A percentile compares a stretch with the other conserved stretches of the same genome.
Conservation (phyloP, 192 early-diverging fungal genomes). For the Entomortierella lignicola region DNA sequence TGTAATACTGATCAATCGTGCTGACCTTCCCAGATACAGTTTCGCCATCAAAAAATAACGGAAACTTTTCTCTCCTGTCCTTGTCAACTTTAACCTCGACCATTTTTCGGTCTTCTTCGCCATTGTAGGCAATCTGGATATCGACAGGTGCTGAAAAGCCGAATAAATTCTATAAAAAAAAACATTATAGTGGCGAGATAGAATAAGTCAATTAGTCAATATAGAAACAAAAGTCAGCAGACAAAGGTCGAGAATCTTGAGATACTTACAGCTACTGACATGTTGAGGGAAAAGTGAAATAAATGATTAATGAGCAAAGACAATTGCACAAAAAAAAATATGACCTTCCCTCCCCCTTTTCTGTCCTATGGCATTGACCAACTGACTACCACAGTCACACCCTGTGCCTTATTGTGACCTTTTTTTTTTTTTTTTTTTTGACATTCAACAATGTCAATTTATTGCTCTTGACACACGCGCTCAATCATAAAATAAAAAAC, state of each 20-base stretch:
- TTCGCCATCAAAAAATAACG: conserved; percentile 98
- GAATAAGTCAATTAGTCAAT: too few species aligned
- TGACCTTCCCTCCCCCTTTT: background rate
- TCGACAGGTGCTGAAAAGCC: conserved; percentile 89
- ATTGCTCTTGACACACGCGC: too few species aligned
- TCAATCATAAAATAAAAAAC: too few species aligned
- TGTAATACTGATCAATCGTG: background rate
- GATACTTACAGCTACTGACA: conserved; percentile 31
- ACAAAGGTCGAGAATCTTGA: too few species aligned
- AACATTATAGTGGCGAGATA: too few species aligned
- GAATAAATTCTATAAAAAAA: conserved; percentile 67
- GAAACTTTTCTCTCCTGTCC: conserved; percentile 91
- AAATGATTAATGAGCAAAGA: background rate
- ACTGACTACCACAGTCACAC: conserved; percentile 5
- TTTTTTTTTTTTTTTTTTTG: conserved; percentile 4
- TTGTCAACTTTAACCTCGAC: conserved; percentile 96
- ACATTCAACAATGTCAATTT: too few species aligned
- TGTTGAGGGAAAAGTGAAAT: background rate
- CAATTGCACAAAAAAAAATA: background rate
- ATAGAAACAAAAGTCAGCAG: too few species aligned
- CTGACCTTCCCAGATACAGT: conserved; percentile 90
- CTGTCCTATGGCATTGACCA: background rate
- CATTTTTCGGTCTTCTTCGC: conserved; percentile 90
- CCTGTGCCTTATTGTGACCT: background rate
- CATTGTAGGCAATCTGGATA: conserved; percentile 83